Base-by-base conservation (phyloP, 2,329 filamentous ascomycete genomes). In the Tolypocladium tundrense region DNA sequence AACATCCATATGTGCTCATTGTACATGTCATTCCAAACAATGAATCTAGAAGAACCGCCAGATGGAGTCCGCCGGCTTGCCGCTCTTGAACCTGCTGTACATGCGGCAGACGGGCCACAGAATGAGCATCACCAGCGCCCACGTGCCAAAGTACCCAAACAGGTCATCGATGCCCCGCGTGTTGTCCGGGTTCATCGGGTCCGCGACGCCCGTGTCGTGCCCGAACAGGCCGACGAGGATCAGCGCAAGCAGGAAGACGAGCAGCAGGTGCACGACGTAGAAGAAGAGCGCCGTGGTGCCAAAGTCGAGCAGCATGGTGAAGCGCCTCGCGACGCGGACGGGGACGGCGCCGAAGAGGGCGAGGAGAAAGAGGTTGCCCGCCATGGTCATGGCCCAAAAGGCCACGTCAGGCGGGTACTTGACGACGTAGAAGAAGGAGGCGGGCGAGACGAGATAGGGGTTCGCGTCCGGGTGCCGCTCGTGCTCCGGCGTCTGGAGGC, bases 391-490 rank as follows among this genome's bases (percentile, higher is more conserved):
- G 4, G 74, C 67, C 69, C 73, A 76, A 59, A 76, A 78, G 4
- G 75, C 75, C 4, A 78, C 68, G 60, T 79, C 77, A 5, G 77
- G 77, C 0, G 77, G 76, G 53, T 78, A 78, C 63, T 78, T 78
- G 61, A 72, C 65, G 50, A 77, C 62, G 67, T 77, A 79, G 64
- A 79, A 76, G 67, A 79, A 79, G 7, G 76, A 72, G 33, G 66
- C 63, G 1, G 65, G 63, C 0, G 75, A 77, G 5, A 63, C 68
- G 19, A 79, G 70, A 52, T 77, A 78, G 2, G 70, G 75, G 60
- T 79, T 78, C 14, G 54, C 57, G 4, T 61, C 57, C 0, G 70
- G 68, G 21, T 66, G 64, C 13, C 57, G 58, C 10, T 59, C 55
- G 24, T 77, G 72, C 27, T 73, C 74, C 0, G 73, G 70, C 3